Percentiles rank a stretch among this genome's conserved stretches.
These are phyloP conservation scores for Vigna hirtella DNA, from an alignment of 306 rosid species.

Conservation along the genomic window DNA sequence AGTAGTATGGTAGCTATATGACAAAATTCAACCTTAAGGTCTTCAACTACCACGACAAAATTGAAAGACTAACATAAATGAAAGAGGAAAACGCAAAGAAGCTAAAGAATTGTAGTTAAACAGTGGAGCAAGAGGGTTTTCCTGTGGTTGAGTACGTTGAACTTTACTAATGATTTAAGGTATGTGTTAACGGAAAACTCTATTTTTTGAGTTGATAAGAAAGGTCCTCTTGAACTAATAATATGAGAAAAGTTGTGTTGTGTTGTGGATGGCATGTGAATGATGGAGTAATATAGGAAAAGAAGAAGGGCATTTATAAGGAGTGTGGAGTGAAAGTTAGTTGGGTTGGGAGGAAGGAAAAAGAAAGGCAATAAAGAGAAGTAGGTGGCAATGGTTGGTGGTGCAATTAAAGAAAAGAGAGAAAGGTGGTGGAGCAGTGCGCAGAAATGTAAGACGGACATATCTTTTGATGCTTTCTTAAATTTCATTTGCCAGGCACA, in stretches of 20 bases:
- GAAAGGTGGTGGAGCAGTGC: slow-evolving; percentile 33
- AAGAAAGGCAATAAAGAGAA: slow-evolving; percentile 56
- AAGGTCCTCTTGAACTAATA: slow-evolving; percentile 43
- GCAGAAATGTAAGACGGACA: slow-evolving; percentile 39
- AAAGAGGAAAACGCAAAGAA: slow-evolving; percentile 10
- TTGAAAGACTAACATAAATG: slow-evolving; percentile 22
- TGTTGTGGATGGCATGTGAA: slow-evolving; percentile 18
- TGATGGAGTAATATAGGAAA: slow-evolving; percentile 11
- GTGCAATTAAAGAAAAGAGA: slow-evolving; percentile 55
- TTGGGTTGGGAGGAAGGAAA: slow-evolving; percentile 42
- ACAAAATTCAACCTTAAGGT: slow-evolving; percentile 38
- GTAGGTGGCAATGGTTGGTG: slow-evolving; percentile 65
- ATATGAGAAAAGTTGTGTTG: not conserved
- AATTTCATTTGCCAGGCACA: slow-evolving; percentile 36
- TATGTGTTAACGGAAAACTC: no score
- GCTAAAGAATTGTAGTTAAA: slow-evolving; percentile 20
- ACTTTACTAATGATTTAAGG: slow-evolving; percentile 12
- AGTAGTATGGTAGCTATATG: not conserved
- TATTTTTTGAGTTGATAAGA: slow-evolving; percentile 6
- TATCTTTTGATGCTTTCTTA: slow-evolving; percentile 44
- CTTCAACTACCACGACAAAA: slow-evolving; percentile 30
- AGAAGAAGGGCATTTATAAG: slow-evolving; percentile 37
- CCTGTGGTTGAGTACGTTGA: not conserved
- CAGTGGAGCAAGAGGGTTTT: not conserved
- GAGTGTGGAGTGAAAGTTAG: slow-evolving; percentile 33